Percentiles rank a stretch among this genome's conserved stretches.
Conservation (phyloP, 208 protist genomes). For the Chromosphaera perkinsii region DNA sequence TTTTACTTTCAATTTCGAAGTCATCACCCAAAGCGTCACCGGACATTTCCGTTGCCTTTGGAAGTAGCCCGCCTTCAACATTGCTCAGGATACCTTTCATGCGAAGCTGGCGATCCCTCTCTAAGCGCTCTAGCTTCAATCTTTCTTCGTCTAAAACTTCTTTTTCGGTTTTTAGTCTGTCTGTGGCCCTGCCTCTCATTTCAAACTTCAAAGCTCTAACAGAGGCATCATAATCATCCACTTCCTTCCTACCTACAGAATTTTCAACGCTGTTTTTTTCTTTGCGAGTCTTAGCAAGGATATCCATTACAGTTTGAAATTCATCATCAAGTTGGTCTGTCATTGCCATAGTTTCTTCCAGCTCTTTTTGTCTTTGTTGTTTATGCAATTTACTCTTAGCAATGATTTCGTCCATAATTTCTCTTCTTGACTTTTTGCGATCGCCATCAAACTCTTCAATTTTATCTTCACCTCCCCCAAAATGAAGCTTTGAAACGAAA, state of each 20-base stretch:
- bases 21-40: too few species aligned
- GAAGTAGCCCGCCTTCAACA: too few species aligned
- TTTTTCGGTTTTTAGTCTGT: too few species aligned
- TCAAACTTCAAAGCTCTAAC: neutral
- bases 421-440: conserved; percentile 2
- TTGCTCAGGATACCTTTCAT: too few species aligned
- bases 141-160: too few species aligned
- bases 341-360: neutral
- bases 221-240: conserved; percentile 1
- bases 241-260: neutral
- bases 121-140: too few species aligned
- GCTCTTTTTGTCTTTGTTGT: neutral
- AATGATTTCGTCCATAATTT: conserved; percentile 19
- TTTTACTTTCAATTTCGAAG: too few species aligned
- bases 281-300: neutral
- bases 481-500: neutral
- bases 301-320: neutral
- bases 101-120: too few species aligned
- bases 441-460: too few species aligned
- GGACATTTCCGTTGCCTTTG: too few species aligned
- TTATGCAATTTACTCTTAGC: conserved; percentile 3
- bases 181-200: conserved; percentile 5
- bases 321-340: conserved; percentile 7
- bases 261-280: neutral
- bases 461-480: neutral